Conservation (phyloP, 768 basidiomycete genomes). For the Calocybe indica region DNA sequence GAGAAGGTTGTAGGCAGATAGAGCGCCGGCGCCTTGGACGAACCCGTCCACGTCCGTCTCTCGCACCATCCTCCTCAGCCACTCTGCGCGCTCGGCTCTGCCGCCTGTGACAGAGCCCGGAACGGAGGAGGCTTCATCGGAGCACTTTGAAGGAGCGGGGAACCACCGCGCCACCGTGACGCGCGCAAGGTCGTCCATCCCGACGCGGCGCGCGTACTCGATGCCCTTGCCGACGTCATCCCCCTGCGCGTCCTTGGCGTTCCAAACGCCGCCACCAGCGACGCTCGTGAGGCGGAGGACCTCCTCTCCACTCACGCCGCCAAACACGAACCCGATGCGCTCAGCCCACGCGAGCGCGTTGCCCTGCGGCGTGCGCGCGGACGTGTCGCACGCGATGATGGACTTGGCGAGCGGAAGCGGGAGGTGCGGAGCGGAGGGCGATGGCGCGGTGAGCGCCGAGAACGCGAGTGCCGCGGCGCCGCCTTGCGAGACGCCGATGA, state of each 20-base stretch:
- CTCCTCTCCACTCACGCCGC: constrained; percentile 8
- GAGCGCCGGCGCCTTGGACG: constrained; percentile 36
- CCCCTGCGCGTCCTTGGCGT: constrained; percentile 3
- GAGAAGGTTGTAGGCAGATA: constrained; percentile 38
- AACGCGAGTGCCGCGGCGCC: constrained; percentile 46
- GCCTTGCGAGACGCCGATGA: constrained; percentile 51
- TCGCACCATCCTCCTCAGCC: constrained; percentile 31
- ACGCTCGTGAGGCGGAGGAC: background rate
- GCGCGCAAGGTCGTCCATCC: constrained; percentile 34
- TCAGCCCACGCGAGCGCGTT: constrained; percentile 46
- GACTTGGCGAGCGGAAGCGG: constrained; percentile 18
- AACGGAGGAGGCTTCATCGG: constrained; percentile 1
- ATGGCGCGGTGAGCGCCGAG: constrained; percentile 14
- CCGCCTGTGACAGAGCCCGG: background rate
- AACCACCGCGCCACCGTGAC: constrained; percentile 47
- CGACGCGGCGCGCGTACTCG: constrained; percentile 26
- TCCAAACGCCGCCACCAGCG: too few relatives aligned
- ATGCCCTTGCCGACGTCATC: constrained; percentile 9
- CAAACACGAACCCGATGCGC: constrained; percentile 31
- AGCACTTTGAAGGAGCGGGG: constrained; percentile 28
- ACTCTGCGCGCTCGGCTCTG: constrained; percentile 10
- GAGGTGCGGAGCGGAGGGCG: constrained; percentile 23
- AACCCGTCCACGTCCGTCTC: constrained; percentile 38
- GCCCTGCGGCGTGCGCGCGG: constrained; percentile 34
- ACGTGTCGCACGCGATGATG: constrained; percentile 45